Percentiles rank a stretch among this genome's conserved stretches.
These are phyloP conservation scores for Fusarium sp. DNA, from an alignment of 2,329 filamentous ascomycete genomes.

Conservation along the genomic window DNA sequence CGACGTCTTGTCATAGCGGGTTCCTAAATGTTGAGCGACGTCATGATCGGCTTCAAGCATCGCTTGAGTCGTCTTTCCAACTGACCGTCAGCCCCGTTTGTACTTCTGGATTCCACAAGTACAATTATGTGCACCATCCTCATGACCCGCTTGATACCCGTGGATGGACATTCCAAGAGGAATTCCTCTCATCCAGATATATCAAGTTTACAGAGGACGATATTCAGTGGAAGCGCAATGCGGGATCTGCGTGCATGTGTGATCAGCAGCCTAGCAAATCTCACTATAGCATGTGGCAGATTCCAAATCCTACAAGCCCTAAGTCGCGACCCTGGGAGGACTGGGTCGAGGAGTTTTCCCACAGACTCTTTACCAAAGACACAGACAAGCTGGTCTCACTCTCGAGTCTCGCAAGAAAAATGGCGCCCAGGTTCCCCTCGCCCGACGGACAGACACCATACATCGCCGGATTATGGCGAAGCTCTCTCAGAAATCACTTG, in stretches of 20 bases:
- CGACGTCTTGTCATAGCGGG: background rate
- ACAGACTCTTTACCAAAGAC: background rate
- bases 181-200: background rate
- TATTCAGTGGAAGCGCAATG: background rate
- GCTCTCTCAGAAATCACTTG: background rate
- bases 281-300: background rate
- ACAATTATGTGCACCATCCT: background rate
- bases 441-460: background rate
- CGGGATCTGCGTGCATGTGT: background rate
- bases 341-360: background rate
- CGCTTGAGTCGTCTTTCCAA: background rate
- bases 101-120: background rate
- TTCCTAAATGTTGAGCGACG: background rate
- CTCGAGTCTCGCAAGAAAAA: background rate
- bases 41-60: background rate
- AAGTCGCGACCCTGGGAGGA: background rate
- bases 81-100: background rate
- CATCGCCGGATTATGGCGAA: background rate
- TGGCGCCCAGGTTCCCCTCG: background rate
- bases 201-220: background rate
- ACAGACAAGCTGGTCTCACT: background rate
- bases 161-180: background rate
- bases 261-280: background rate
- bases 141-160: background rate
- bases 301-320: background rate